Conservation (phyloP, 2,329 filamentous ascomycete genomes). For the Albophoma yamanashiensis region DNA sequence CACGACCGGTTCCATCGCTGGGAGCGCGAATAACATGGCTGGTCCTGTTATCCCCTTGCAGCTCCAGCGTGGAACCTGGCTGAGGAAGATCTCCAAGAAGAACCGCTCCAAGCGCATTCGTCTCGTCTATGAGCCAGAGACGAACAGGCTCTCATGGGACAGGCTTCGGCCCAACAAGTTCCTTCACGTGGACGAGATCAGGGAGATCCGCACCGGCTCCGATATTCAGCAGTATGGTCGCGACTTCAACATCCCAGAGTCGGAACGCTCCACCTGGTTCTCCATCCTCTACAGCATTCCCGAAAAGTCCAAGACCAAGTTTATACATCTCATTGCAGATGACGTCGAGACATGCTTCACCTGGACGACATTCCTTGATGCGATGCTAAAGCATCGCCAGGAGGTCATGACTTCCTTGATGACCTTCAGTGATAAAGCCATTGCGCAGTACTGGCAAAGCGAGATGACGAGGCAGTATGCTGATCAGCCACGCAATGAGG, state of each 20-base stretch:
- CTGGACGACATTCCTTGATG: constrained; percentile 78
- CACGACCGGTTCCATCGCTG: constrained; percentile 34
- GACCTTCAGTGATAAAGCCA: constrained; percentile 71
- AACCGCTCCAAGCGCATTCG: constrained; percentile 60
- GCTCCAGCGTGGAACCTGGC: constrained; percentile 65
- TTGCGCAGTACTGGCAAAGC: constrained; percentile 74
- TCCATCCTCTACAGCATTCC: constrained; percentile 79
- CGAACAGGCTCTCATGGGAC: constrained; percentile 85
- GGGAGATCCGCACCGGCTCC: constrained; percentile 72
- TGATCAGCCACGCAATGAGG: constrained; percentile 36
- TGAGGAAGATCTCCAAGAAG: constrained; percentile 82
- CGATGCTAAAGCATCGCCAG: constrained; percentile 75
- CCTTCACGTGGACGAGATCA: constrained; percentile 92
- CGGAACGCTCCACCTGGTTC: constrained; percentile 67
- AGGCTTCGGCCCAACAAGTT: constrained; percentile 66
- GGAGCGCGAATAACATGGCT: constrained; percentile 33
- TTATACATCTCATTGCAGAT: constrained; percentile 77
- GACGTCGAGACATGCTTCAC: constrained; percentile 59
- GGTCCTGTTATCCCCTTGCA: constrained; percentile 68
- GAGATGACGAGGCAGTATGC: constrained; percentile 66
- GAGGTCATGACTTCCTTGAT: constrained; percentile 85
- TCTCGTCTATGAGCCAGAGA: constrained; percentile 66
- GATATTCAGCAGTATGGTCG: constrained; percentile 85
- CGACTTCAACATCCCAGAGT: constrained; percentile 62
- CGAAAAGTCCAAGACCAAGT: constrained; percentile 72